A percentile compares a stretch with the other conserved stretches of the same genome.
Evolutionary conservation across 2,329 filamentous ascomycete species (phyloP).

Genomic region (Bretziella fagacearum): DNA sequence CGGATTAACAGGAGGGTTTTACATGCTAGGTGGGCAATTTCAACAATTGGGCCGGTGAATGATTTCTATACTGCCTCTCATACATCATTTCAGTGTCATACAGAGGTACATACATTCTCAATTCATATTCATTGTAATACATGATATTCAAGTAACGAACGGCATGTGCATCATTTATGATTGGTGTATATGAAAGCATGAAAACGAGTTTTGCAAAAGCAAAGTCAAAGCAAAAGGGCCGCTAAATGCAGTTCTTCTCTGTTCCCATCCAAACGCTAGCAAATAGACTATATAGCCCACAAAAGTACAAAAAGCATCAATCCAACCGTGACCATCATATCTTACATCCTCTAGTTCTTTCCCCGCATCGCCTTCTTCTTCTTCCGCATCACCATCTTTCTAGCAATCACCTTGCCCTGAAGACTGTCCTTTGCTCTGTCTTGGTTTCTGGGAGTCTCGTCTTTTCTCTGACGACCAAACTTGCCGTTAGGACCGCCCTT

Average conservation of each 20-base stretch:
- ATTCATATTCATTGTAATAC: too few species aligned
- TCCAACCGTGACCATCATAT: neutral
- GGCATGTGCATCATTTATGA: too few species aligned
- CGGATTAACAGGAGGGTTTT: conserved; percentile 40
- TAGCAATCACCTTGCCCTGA: conserved; percentile 16
- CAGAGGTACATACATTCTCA: neutral
- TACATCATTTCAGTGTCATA: too few species aligned
- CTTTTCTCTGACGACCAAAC: conserved; percentile 1
- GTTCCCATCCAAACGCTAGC: conserved; percentile 15
- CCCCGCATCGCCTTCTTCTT: conserved; percentile 13
- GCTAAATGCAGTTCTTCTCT: conserved; percentile 12
- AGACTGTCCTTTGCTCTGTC: conserved; percentile 8
- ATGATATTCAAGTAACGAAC: too few species aligned
- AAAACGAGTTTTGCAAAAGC: neutral
- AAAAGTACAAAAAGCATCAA: conserved; percentile 2
- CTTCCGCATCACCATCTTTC: conserved; percentile 14
- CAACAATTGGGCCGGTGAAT: neutral
- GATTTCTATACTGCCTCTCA: too few species aligned
- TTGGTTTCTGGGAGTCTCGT: neutral
- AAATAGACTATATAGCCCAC: conserved; percentile 11
- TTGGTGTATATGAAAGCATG: neutral
- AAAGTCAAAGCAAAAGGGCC: conserved; percentile 10
- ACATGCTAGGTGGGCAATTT: conserved; percentile 17
- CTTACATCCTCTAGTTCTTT: neutral
- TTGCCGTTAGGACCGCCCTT: conserved; percentile 5